phyloP scores from a whole-genome alignment of 768 basidiomycete genomes.

The Mycena haematopus region DNA sequence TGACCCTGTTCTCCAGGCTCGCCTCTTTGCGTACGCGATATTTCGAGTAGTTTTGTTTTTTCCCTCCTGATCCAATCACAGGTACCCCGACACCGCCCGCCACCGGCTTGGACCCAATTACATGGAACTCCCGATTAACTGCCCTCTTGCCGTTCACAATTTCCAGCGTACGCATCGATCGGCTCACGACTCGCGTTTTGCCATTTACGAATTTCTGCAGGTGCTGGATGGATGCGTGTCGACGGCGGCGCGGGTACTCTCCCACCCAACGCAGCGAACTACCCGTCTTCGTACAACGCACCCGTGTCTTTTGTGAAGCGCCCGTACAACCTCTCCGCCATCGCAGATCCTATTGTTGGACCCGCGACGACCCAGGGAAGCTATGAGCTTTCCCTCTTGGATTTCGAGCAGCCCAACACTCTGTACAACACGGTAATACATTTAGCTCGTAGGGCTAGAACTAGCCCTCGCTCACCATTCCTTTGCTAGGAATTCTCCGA shows the following conservation, averaged over 20 bases:
- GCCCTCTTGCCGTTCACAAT: constrained; percentile 24
- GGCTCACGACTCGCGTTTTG: neutral
- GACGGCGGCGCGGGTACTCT: constrained; percentile 27
- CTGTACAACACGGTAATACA: constrained; percentile 23
- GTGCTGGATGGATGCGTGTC: constrained; percentile 27
- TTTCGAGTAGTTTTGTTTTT: neutral
- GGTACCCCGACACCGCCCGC: constrained; percentile 23
- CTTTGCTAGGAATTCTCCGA: constrained; percentile 23
- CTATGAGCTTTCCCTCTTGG: constrained; percentile 20
- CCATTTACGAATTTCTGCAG: neutral
- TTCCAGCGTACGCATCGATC: constrained; percentile 23
- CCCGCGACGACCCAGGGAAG: neutral
- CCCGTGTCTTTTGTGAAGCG: constrained; percentile 15
- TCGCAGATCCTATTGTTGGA: constrained; percentile 21
- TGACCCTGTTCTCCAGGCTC: constrained; percentile 30
- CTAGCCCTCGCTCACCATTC: neutral
- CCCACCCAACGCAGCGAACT: constrained; percentile 19
- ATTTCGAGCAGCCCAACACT: constrained; percentile 27
- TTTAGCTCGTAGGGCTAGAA: neutral
- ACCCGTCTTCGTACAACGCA: constrained; percentile 25
- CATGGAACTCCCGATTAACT: constrained; percentile 27
- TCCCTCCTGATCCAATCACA: neutral
- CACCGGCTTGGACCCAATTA: constrained; percentile 29
- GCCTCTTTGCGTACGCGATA: constrained; percentile 19
- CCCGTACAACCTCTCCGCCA: constrained; percentile 26